Percentiles rank a stretch among this genome's conserved stretches.
These are phyloP conservation scores for Metarhizium sp. DNA, from an alignment of 2,329 filamentous ascomycete genomes.

Conservation along the genomic window DNA sequence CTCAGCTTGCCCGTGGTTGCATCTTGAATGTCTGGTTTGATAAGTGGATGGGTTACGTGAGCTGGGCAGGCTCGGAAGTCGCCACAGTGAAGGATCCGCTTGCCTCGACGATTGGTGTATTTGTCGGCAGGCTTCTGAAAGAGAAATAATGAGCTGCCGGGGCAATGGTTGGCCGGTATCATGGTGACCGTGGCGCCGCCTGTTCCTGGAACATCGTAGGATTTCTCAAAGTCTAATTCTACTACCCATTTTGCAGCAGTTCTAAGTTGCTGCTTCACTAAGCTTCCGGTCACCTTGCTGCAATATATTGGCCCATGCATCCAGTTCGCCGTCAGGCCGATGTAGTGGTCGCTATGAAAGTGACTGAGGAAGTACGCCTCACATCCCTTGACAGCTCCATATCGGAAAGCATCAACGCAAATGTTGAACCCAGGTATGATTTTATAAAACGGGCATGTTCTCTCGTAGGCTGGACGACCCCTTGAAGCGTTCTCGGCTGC, in stretches of 20 bases:
- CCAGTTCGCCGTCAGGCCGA: slow-evolving; percentile 83
- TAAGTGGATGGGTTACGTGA: slow-evolving; percentile 72
- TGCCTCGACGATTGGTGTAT: slow-evolving; percentile 48
- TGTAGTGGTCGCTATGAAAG: slow-evolving; percentile 96
- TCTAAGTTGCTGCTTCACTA: slow-evolving; percentile 76
- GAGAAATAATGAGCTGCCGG: slow-evolving; percentile 85
- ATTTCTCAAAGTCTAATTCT: slow-evolving; percentile 75
- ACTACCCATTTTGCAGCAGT: slow-evolving; percentile 83
- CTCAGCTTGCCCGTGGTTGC: slow-evolving; percentile 57
- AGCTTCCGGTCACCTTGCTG: slow-evolving; percentile 81
- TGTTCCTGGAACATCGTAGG: slow-evolving; percentile 69
- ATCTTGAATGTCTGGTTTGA: slow-evolving; percentile 68
- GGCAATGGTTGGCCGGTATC: slow-evolving; percentile 95
- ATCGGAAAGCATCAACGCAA: slow-evolving; percentile 92
- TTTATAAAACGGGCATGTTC: slow-evolving; percentile 97
- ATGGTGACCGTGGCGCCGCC: slow-evolving; percentile 74
- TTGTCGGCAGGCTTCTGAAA: slow-evolving; percentile 71
- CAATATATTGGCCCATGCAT: slow-evolving; percentile 93
- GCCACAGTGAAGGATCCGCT: slow-evolving; percentile 87
- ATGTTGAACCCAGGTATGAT: slow-evolving; percentile 90
- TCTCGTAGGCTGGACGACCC: slow-evolving; percentile 76
- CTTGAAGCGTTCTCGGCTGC: slow-evolving; percentile 67
- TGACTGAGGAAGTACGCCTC: slow-evolving; percentile 95
- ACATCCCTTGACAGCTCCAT: slow-evolving; percentile 85
- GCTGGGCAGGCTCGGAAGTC: slow-evolving; percentile 87